phyloP scores from a whole-genome alignment of 768 basidiomycete species.

The Lentinula raphanica region DNA sequence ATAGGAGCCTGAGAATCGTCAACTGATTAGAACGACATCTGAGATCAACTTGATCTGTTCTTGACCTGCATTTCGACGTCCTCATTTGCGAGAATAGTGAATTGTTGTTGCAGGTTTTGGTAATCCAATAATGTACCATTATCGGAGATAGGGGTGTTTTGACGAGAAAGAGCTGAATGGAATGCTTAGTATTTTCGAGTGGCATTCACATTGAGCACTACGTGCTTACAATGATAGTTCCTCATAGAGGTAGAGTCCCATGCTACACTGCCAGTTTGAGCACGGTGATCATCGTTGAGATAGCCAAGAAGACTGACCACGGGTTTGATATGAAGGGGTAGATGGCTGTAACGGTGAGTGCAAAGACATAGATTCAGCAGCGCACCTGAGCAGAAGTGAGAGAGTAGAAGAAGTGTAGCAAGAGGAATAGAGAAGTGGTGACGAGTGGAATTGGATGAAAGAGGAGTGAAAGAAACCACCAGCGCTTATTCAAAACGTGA shows the following conservation, averaged over 20 bases:
- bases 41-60: no score
- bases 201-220: background rate
- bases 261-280: background rate
- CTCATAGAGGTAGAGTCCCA: background rate
- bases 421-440: background rate
- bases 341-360: background rate
- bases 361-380: background rate
- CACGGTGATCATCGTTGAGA: background rate
- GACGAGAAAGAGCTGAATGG: background rate
- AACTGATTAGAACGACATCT: no score
- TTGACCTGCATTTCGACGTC: constrained; percentile 75
- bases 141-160: background rate
- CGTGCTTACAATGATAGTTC: background rate
- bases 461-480: no score
- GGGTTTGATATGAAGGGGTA: background rate
- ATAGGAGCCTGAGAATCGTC: constrained; percentile 31
- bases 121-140: no score
- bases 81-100: background rate
- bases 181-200: background rate
- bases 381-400: background rate
- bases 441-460: background rate
- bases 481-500: no score
- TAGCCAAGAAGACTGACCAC: background rate
- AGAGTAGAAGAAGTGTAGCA: background rate
- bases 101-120: background rate